Evolutionary conservation across 2,329 filamentous ascomycete genomes (phyloP).

Genomic region (Bipolaris sorokiniana): DNA sequence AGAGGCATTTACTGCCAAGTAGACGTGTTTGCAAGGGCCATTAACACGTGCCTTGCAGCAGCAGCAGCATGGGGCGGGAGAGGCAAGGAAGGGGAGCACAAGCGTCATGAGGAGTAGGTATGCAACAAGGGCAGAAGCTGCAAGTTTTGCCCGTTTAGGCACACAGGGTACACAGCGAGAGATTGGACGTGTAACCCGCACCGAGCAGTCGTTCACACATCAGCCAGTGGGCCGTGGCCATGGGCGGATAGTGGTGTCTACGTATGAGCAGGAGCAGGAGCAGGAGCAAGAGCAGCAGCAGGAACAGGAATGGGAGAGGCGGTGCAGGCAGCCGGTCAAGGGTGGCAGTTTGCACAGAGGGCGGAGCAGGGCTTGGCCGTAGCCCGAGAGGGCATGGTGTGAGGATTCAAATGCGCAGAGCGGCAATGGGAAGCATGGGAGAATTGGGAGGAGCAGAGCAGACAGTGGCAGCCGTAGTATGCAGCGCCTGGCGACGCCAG

Average conservation of each 20-base stretch:
- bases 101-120: slow-evolving; percentile 29
- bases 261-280: too few species aligned
- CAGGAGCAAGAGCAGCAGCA: too few species aligned
- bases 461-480: background rate
- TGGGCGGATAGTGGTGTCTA: slow-evolving; percentile 25
- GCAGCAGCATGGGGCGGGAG: slow-evolving; percentile 21
- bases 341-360: slow-evolving; percentile 5
- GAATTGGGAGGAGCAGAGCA: background rate
- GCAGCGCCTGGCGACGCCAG: slow-evolving; percentile 10
- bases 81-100: slow-evolving; percentile 20
- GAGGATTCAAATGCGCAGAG: background rate
- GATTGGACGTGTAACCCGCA: slow-evolving; percentile 33
- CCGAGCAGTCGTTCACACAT: slow-evolving; percentile 32
- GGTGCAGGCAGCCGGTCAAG: slow-evolving; percentile 8
- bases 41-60: slow-evolving; percentile 36
- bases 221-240: slow-evolving; percentile 25
- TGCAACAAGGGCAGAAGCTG: slow-evolving; percentile 35
- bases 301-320: slow-evolving; percentile 1
- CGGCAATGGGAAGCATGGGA: background rate
- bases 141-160: slow-evolving; percentile 40
- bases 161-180: slow-evolving; percentile 28
- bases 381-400: background rate
- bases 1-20: too few species aligned
- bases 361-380: slow-evolving; percentile 9
- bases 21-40: background rate